phyloP scores from a whole-genome alignment of 1,284 basidiomycete genomes.

The Ustilago tritici region DNA sequence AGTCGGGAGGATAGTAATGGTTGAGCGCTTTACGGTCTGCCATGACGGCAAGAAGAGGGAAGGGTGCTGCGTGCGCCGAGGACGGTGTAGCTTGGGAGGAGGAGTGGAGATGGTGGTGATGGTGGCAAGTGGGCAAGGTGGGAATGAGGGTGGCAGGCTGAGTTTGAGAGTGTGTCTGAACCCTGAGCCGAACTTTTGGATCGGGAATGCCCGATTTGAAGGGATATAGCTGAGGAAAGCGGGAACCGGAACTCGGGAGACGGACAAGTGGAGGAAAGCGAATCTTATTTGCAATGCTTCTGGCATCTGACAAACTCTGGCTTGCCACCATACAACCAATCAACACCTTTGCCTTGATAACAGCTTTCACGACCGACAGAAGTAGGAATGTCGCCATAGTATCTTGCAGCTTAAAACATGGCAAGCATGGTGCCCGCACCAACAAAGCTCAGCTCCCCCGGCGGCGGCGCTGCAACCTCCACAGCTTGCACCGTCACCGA shows the following conservation, averaged over 20 bases:
- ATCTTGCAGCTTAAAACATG: background rate
- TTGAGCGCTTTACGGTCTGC: slow-evolving; percentile 71
- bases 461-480: background rate
- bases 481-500: slow-evolving; percentile 10
- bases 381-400: slow-evolving; percentile 10
- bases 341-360: no score
- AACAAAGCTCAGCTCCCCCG: slow-evolving; percentile 23
- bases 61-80: slow-evolving; percentile 10
- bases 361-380: no score
- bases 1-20: slow-evolving; percentile 77
- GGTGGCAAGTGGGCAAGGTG: background rate
- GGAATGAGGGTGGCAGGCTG: background rate
- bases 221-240: background rate
- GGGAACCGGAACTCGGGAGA: slow-evolving; percentile 2
- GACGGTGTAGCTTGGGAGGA: background rate
- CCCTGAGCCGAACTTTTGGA: slow-evolving; percentile 5
- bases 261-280: slow-evolving; percentile 21
- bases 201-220: background rate
- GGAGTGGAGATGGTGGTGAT: slow-evolving; percentile 8
- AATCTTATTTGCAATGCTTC: slow-evolving; percentile 6
- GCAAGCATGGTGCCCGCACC: slow-evolving; percentile 39
- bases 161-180: background rate
- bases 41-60: slow-evolving; percentile 54
- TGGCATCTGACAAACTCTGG: background rate
- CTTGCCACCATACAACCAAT: background rate